Conservation (phyloP, 495 filamentous ascomycete genomes). For the Daldinia vernicosa region DNA sequence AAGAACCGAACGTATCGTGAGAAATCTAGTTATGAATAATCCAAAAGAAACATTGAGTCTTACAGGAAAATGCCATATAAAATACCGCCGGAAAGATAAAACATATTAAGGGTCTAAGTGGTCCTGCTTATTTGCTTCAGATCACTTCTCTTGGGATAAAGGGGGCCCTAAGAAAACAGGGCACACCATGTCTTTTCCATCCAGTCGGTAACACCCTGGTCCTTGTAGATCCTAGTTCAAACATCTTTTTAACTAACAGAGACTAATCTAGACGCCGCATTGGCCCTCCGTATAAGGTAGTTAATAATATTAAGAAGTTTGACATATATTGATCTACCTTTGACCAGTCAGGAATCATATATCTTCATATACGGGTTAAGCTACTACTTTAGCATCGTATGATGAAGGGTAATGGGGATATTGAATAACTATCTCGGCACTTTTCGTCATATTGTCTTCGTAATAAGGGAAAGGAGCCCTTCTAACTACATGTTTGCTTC, state of each 20-base stretch:
- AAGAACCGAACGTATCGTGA: no score
- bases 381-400: not conserved
- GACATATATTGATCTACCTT: not conserved
- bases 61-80: not conserved
- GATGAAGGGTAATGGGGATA: not conserved
- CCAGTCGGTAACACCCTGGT: not conserved
- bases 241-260: not conserved
- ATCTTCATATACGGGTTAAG: not conserved
- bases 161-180: not conserved
- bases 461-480: not conserved
- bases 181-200: not conserved
- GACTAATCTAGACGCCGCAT: not conserved
- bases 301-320: not conserved
- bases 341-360: not conserved
- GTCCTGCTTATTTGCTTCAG: not conserved
- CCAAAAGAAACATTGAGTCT: not conserved
- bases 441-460: not conserved
- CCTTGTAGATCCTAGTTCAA: not conserved
- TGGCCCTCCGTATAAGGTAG: not conserved
- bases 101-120: not conserved
- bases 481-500: not conserved
- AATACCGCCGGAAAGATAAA: not conserved
- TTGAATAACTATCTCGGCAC: not conserved
- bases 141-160: not conserved
- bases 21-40: not conserved